A percentile compares a stretch with the other conserved stretches of the same genome.
These are phyloP conservation scores for Colletotrichum melonis DNA, from an alignment of 2,329 filamentous ascomycete genomes.

Conservation along the genomic window DNA sequence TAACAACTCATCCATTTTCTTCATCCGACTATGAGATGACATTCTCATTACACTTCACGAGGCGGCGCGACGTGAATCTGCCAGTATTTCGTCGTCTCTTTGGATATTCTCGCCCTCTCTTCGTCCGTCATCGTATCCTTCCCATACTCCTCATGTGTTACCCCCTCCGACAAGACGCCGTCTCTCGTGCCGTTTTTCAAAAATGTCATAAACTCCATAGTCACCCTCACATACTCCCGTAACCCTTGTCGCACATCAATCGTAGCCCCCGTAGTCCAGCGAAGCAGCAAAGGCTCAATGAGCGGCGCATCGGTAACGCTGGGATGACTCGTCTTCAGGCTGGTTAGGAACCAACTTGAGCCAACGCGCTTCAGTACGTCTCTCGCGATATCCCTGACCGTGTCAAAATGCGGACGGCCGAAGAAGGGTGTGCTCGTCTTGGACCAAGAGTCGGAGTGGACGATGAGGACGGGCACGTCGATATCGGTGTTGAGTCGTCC, in stretches of 20 bases:
- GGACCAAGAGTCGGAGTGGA: conserved; percentile 76
- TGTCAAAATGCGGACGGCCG: conserved; percentile 72
- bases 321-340: conserved; percentile 68
- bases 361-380: conserved; percentile 55
- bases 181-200: conserved; percentile 52
- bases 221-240: conserved; percentile 69
- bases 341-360: conserved; percentile 65
- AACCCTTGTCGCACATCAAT: conserved; percentile 68
- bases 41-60: not conserved
- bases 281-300: conserved; percentile 69
- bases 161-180: conserved; percentile 62
- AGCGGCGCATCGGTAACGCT: conserved; percentile 75
- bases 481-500: conserved; percentile 71
- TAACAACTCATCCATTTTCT: not conserved
- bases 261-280: conserved; percentile 70
- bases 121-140: conserved; percentile 52
- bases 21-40: not conserved
- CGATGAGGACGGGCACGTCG: conserved; percentile 67
- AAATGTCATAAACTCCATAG: conserved; percentile 67
- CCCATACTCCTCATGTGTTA: conserved; percentile 53
- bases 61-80: conserved; percentile 51
- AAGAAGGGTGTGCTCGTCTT: conserved; percentile 67
- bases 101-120: conserved; percentile 45
- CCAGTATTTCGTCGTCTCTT: conserved; percentile 51
- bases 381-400: conserved; percentile 62